Evolutionary conservation across 2,329 filamentous ascomycete genomes (phyloP).

Genomic region (Coleophoma cylindrospora): DNA sequence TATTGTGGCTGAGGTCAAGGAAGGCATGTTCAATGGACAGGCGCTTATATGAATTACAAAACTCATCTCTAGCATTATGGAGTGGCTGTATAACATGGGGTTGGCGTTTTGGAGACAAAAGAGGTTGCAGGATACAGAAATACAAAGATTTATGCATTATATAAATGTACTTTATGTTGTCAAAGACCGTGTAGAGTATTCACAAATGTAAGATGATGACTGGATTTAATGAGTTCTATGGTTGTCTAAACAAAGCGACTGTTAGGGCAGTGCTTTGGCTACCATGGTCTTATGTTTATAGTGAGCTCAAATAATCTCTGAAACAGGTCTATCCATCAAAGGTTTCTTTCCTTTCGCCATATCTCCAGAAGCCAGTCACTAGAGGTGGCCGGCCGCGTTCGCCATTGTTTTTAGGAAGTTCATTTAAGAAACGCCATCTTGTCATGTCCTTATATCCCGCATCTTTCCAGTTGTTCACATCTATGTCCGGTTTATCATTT

Average conservation of each 20-base stretch:
- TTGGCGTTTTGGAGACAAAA: neutral
- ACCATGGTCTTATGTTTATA: too few species aligned
- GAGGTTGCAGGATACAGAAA: neutral
- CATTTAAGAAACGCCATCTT: neutral
- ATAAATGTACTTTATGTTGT: too few species aligned
- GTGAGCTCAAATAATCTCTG: too few species aligned
- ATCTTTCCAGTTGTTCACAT: neutral
- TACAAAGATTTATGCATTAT: neutral
- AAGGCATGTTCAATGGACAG: slow-evolving; percentile 81
- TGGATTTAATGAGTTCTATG: too few species aligned
- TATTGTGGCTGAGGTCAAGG: slow-evolving; percentile 84
- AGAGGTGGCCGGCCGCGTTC: neutral
- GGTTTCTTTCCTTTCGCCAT: neutral
- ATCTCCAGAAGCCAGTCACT: neutral
- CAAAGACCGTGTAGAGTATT: too few species aligned
- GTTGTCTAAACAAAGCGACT: too few species aligned
- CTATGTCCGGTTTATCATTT: neutral
- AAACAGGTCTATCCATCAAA: too few species aligned
- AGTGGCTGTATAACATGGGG: neutral
- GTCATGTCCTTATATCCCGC: neutral
- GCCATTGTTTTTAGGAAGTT: neutral
- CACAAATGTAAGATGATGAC: too few species aligned
- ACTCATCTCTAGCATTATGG: neutral
- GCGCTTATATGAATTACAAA: slow-evolving; percentile 54
- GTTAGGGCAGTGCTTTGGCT: too few species aligned